Evolutionary conservation across 305 asterid species (phyloP).

Genomic region (Fraxinus dipetala): DNA sequence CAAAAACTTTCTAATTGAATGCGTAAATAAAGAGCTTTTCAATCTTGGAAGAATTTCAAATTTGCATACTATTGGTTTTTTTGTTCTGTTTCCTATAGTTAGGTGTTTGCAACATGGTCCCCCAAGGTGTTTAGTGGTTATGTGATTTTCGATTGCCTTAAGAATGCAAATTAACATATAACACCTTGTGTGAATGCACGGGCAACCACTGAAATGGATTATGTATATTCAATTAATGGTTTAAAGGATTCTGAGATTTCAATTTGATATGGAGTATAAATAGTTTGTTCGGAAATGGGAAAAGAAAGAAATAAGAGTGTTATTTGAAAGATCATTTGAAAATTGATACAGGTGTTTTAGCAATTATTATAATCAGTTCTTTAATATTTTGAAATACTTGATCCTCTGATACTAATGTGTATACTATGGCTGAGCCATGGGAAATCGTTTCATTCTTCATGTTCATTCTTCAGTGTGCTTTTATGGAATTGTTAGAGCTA

Average conservation of each 20-base stretch:
- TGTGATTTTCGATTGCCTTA: not conserved
- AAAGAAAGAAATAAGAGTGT: not conserved
- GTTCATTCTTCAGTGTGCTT: not conserved
- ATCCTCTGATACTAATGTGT: not conserved
- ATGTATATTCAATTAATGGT: not conserved
- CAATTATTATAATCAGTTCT: not conserved
- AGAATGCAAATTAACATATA: not conserved
- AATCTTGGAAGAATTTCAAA: not conserved
- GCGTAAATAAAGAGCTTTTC: slow-evolving; percentile 12
- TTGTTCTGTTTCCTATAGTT: not conserved
- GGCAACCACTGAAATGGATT: not conserved
- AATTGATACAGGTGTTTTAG: not conserved
- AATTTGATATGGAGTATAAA: not conserved
- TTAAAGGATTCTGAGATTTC: not conserved
- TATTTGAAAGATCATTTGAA: not conserved
- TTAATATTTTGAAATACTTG: not conserved
- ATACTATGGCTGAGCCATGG: not conserved
- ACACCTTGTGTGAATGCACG: not conserved
- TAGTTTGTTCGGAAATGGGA: not conserved
- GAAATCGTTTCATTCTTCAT: not conserved
- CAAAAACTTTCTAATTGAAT: slow-evolving; percentile 16
- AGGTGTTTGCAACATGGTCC: not conserved
- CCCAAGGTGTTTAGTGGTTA: not conserved
- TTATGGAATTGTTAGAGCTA: not conserved
- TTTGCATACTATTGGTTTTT: not conserved